Conservation (phyloP, 129 eudicot species). For the Silybum marianum region DNA sequence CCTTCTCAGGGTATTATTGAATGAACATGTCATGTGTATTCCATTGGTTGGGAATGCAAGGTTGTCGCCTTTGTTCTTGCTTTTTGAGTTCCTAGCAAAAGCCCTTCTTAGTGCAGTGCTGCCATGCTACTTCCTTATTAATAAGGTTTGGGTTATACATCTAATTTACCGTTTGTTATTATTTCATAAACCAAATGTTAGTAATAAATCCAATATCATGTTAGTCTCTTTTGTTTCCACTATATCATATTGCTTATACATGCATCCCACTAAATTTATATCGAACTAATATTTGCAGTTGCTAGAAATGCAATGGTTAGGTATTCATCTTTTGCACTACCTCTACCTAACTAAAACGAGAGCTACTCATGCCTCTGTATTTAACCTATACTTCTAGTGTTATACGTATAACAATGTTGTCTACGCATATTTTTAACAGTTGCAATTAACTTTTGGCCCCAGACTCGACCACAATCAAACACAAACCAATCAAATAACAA, state of each 20-base stretch:
- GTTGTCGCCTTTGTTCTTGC: constrained; percentile 82
- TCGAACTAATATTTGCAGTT: background rate
- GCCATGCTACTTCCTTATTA: constrained; percentile 65
- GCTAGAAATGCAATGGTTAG: background rate
- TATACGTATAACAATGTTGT: background rate
- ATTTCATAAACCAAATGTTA: no score
- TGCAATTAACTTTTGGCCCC: no score
- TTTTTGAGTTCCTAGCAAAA: constrained; percentile 78
- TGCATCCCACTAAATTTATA: background rate
- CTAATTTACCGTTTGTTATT: background rate
- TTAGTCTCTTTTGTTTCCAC: no score
- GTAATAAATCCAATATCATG: no score
- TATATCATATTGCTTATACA: no score
- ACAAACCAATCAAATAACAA: background rate
- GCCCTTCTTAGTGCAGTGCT: constrained; percentile 87
- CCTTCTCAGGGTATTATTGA: constrained; percentile 78
- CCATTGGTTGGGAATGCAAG: constrained; percentile 94
- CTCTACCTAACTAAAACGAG: no score
- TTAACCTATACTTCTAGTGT: background rate
- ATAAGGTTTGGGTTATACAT: background rate
- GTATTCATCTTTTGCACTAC: background rate
- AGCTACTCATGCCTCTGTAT: background rate
- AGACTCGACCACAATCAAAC: background rate
- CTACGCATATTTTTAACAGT: background rate
- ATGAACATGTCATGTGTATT: constrained; percentile 93